phyloP scores from a whole-genome alignment of 768 basidiomycete genomes.

The Rhizopogon vesiculosus region DNA sequence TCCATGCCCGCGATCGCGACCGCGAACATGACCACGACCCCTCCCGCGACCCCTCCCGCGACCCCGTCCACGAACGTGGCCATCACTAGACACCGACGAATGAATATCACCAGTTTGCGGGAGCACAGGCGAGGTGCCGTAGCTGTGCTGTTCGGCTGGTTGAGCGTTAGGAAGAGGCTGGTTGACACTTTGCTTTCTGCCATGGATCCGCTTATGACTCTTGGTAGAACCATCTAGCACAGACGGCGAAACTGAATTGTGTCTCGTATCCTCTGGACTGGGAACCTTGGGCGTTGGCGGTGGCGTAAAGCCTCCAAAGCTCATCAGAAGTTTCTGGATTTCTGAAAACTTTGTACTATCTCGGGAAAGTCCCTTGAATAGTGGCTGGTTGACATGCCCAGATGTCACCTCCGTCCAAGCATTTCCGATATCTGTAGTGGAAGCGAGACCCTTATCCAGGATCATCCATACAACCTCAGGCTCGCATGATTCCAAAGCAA shows the following conservation, averaged over 20 bases:
- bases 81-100: constrained; percentile 6
- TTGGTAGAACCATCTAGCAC: neutral
- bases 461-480: constrained; percentile 64
- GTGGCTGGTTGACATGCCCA: constrained; percentile 21
- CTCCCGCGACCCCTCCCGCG: constrained; percentile 30
- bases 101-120: constrained; percentile 8
- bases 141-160: neutral
- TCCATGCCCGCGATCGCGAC: constrained; percentile 33
- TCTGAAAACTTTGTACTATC: constrained; percentile 39
- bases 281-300: constrained; percentile 29
- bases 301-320: constrained; percentile 46
- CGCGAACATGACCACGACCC: constrained; percentile 34
- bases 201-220: constrained; percentile 6
- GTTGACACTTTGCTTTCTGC: neutral
- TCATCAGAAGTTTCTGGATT: constrained; percentile 48
- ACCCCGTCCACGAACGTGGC: constrained; percentile 31
- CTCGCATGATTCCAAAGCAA: constrained; percentile 57
- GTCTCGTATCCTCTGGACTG: constrained; percentile 5
- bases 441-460: constrained; percentile 53
- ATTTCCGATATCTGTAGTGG: constrained; percentile 41
- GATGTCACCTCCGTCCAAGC: constrained; percentile 48
- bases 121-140: neutral
- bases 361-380: constrained; percentile 19
- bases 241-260: constrained; percentile 1
- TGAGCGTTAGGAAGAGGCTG: neutral